Evolutionary conservation across 2,329 filamentous ascomycete genomes (phyloP), one percentile per base, ranked within the genome.

Genomic region (Cladosporium sp.): DNA sequence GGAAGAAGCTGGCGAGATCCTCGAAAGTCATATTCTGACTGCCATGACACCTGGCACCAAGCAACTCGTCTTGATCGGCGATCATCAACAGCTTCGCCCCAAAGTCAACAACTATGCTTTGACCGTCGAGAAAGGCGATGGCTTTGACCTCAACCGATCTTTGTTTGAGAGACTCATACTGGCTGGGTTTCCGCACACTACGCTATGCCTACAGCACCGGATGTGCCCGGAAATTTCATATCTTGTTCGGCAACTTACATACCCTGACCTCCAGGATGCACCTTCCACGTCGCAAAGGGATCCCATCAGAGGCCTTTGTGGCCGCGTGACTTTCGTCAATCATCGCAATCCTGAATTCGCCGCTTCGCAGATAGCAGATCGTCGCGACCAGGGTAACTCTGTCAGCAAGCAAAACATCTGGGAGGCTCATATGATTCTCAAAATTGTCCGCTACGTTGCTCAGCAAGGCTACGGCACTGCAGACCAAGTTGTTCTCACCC

Each of bases 401-500:
- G 61, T 8, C 52, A 64, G 8, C 58, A 67, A n/a, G 44, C 54
- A 54, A n/a, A 85, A 85, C 50, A 43, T 57, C 0, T 84, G 73
- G 53, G 86, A 90, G 59, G 71, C 83, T 0, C 69, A 80, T 0
- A 83, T 90, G 80, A 75, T 77, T 0, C 67, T 74, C 4, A 76
- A 78, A 0, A 64, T 88, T 0, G 80, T 88, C 0, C 74, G 73
- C 0, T 84, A 90, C 58, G 65, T 90, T 1, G 70, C 85, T 2
- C 74, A 77, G 0, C 85, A 89, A 59, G 84, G 84, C 0, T 89
- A 89, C 59, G 66, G 64, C 0, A 69, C 68, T 0, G 72, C 71
- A 0, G 80, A 88, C 3, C 85, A 89, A 52, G 84, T 84, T 0
- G 79, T 91, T 0, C 62, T 91, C 3, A 89, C 85, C 0, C 82